Base-by-base conservation (phyloP, 1,284 basidiomycete species). In the Apiotrichum sp. region DNA sequence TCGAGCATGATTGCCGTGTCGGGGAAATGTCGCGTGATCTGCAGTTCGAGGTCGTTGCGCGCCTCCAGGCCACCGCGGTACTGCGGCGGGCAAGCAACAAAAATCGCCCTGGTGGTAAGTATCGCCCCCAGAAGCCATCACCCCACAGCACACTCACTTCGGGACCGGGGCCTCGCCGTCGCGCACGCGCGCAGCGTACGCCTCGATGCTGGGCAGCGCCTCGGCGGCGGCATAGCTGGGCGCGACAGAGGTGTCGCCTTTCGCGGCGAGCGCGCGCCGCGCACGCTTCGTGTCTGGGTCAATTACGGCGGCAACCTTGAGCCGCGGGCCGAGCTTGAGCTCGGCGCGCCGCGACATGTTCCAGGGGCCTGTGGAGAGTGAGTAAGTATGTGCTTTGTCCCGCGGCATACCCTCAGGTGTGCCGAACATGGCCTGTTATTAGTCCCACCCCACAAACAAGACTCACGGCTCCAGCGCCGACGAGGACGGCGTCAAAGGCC, bases 251-350 rank as follows among this genome's bases (percentile, higher is more conserved):
- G 88, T 88, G 16, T 62, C 86, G 68, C 88, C 84, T 82, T 98
- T 98, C 78, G 86, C 84, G 66, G 84, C 81, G 55, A 98, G 83
- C 31, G 87, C 88, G 14, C 83, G 78, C 16, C 84, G 80, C 22
- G 91, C 90, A 4, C 89, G 87, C 47, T 89, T 85, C 52, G 84
- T 81, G 14, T 85, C 85, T 36, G 93, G 91, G 74, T 98, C 93
- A 68, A 98, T 87, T 56, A 98, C 80, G 13, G 90, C 93, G 55
- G 90, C 84, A 46, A 98, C 90, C 74, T 91, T 93, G 72, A 98
- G 86, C 64, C 93, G 88, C 16, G 84, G 86, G 40, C 93, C 93
- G 56, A 98, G 87, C 80, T 95, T 93, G 8, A 53, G 35, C 58
- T 73, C 69, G 8, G 65, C 57, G 47, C 70, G 62, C 33, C 59